Percentiles rank a stretch among this genome's conserved stretches.
These are phyloP conservation scores for Ganoderma leucocontextum DNA, from an alignment of 1,284 basidiomycete species.

Conservation along the genomic window DNA sequence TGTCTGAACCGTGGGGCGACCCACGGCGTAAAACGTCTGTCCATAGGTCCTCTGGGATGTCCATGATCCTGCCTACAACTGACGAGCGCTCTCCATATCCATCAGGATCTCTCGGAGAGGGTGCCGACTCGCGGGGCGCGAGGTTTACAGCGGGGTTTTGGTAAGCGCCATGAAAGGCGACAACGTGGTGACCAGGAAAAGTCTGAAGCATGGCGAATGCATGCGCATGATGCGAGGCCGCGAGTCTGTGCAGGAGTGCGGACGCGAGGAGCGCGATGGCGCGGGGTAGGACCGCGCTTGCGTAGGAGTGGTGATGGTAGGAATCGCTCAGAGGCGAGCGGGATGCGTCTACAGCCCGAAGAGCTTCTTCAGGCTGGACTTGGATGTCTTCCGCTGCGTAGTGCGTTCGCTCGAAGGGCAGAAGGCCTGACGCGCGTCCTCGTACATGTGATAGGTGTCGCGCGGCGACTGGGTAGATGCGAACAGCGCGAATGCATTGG, in stretches of 20 bases:
- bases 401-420: slow-evolving; percentile 25
- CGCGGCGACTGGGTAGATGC: slow-evolving; percentile 36
- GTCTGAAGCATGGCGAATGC: background rate
- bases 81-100: background rate
- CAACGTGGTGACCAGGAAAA: no score
- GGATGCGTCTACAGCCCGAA: slow-evolving; percentile 28
- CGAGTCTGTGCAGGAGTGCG: background rate
- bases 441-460: slow-evolving; percentile 38
- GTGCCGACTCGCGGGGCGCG: background rate
- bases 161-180: no score
- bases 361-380: slow-evolving; percentile 36
- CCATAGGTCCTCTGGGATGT: no score
- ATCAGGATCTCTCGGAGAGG: background rate
- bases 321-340: background rate
- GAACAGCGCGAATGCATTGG: slow-evolving; percentile 39
- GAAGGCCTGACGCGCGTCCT: slow-evolving; percentile 35
- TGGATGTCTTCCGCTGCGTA: slow-evolving; percentile 29
- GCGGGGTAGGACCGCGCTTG: background rate
- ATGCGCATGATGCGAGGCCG: background rate
- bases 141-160: background rate
- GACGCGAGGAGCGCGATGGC: background rate
- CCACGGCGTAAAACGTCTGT: no score
- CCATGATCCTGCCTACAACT: no score
- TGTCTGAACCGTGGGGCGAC: no score
- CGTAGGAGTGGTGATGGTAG: background rate